Evolutionary conservation across 768 basidiomycete species (phyloP).

Genomic region (Lactarius pseudohatsudake): DNA sequence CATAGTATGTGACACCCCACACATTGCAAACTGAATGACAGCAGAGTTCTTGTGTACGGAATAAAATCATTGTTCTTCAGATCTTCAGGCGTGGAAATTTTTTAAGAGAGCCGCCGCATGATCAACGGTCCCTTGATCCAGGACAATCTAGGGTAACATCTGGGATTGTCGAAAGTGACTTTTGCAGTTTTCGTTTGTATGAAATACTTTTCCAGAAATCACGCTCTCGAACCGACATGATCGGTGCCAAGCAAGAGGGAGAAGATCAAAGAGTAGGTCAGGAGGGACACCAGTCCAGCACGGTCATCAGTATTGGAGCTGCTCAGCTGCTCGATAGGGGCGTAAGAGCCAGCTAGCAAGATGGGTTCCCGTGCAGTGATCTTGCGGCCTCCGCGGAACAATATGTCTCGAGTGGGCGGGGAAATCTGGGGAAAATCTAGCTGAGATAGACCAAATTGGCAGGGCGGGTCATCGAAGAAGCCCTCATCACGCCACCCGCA

Average conservation of each 20-base stretch:
- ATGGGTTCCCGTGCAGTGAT: not conserved
- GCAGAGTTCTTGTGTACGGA: not conserved
- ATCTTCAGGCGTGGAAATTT: not conserved
- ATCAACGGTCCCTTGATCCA: not conserved
- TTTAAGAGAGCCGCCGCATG: not conserved
- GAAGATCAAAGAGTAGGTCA: not conserved
- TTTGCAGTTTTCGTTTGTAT: not conserved
- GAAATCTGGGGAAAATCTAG: not conserved
- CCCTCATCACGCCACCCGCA: not conserved
- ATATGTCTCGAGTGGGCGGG: not conserved
- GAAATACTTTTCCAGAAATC: not conserved
- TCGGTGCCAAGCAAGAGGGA: not conserved
- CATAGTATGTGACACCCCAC: conserved; percentile 1
- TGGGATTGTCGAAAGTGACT: not conserved
- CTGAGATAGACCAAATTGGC: not conserved
- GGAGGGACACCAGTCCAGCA: not conserved
- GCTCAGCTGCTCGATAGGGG: not conserved
- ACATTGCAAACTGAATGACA: not conserved
- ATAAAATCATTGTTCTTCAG: conserved; percentile 1
- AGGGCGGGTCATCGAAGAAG: not conserved
- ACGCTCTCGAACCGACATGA: not conserved
- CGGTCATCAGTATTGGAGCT: not conserved
- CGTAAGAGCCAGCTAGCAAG: not conserved
- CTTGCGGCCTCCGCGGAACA: not conserved
- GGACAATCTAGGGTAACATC: not conserved